Evolutionary conservation across 1,284 basidiomycete species (phyloP).

Genomic region (Apiotrichum domesticum): DNA sequence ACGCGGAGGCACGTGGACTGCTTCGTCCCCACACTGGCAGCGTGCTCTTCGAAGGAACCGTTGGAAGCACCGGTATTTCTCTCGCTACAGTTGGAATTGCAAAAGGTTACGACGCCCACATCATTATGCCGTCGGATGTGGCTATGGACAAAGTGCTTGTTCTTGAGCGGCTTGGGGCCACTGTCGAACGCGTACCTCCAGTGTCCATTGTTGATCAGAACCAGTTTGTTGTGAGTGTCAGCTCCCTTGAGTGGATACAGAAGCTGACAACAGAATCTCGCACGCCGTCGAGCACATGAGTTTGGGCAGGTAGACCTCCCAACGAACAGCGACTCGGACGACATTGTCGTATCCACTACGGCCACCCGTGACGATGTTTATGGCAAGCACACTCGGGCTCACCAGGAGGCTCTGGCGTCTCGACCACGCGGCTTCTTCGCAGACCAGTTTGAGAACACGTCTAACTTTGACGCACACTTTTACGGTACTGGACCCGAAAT

Average conservation of each 20-base stretch:
- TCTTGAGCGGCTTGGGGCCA: conserved; percentile 75
- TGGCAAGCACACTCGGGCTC: neutral
- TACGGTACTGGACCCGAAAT: conserved; percentile 91
- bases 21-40: conserved; percentile 82
- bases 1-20: conserved; percentile 79
- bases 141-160: conserved; percentile 83
- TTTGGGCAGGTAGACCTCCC: conserved; percentile 57
- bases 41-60: conserved; percentile 95
- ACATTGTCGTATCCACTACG: conserved; percentile 54
- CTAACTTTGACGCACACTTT: conserved; percentile 86
- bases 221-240: conserved; percentile 58
- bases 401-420: conserved; percentile 18
- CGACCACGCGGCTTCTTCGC: conserved; percentile 59
- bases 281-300: conserved; percentile 63
- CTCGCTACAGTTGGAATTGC: conserved; percentile 87
- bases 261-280: conserved; percentile 60
- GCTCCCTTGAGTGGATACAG: no score
- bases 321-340: conserved; percentile 24
- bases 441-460: conserved; percentile 91
- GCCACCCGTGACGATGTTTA: conserved; percentile 49
- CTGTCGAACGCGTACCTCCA: conserved; percentile 75
- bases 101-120: conserved; percentile 57
- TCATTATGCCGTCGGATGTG: conserved; percentile 91
- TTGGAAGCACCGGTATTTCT: conserved; percentile 94
- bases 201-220: conserved; percentile 88